A percentile compares a stretch with the other conserved stretches of the same genome.
phyloP scores from a whole-genome alignment of 2,329 filamentous ascomycete genomes.

The Talaromyces sp. region DNA sequence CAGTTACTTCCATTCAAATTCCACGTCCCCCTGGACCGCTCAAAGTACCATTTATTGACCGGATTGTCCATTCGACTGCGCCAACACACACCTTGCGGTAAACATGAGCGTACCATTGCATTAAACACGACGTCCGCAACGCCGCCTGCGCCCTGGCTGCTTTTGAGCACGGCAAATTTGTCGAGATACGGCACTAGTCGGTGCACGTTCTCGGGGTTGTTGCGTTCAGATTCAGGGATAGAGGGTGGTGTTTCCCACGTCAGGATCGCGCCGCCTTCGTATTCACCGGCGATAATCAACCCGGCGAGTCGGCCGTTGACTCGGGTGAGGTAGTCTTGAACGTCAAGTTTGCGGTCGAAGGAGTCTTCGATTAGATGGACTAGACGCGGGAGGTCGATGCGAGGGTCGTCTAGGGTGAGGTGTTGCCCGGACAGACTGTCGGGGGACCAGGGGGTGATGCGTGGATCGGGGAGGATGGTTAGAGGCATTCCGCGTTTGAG shows the following conservation, averaged over 20 bases:
- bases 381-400: slow-evolving; percentile 77
- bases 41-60: slow-evolving; percentile 99
- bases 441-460: slow-evolving; percentile 63
- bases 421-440: slow-evolving; percentile 56
- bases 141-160: slow-evolving; percentile 82
- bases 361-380: slow-evolving; percentile 90
- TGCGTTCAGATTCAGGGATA: slow-evolving; percentile 55
- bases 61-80: slow-evolving; percentile 84
- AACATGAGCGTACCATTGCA: slow-evolving; percentile 85
- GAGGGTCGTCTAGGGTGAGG: slow-evolving; percentile 71
- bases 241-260: slow-evolving; percentile 83
- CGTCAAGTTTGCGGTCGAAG: slow-evolving; percentile 79
- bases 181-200: slow-evolving; percentile 89
- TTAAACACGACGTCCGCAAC: slow-evolving; percentile 97
- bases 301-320: slow-evolving; percentile 79
- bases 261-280: slow-evolving; percentile 90
- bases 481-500: slow-evolving; percentile 89
- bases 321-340: slow-evolving; percentile 76
- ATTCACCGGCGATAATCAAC: slow-evolving; percentile 90
- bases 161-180: slow-evolving; percentile 91
- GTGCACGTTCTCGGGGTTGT: slow-evolving; percentile 50
- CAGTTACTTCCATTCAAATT: slow-evolving; percentile 80
- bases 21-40: slow-evolving; percentile 77
- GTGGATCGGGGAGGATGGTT: slow-evolving; percentile 73
- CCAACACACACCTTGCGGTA: slow-evolving; percentile 89